Base-by-base conservation (phyloP, 2,329 filamentous ascomycete genomes). In the Mariannaea elegans region DNA sequence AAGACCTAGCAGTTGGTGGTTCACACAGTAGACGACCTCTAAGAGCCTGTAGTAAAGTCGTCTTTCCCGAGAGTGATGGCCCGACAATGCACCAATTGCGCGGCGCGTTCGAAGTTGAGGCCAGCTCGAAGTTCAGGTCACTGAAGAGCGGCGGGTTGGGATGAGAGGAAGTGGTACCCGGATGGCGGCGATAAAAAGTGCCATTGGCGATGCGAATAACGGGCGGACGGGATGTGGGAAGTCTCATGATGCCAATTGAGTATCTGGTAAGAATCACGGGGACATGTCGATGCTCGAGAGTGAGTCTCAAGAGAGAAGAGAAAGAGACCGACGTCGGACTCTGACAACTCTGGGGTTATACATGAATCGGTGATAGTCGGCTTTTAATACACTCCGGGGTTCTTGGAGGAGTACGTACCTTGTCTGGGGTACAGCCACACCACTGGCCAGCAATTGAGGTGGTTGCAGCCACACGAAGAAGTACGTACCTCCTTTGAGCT, bases 1-100 rank as follows among this genome's bases (percentile, higher is more conserved):
- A 97, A 7, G 88, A 87, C 44, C 94, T 85, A 2, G 92, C 90
- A 4, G 81, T 84, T 0, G 93, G 90, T 4, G 94, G 94, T 7
- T 91, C 80, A 72, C 88, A 91, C 29, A 97, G 79, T 65, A 94
- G 84, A 58, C 90, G 85, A 8, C 94, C 94, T 29, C 88, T 83
- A 9, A 98, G 80, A 18, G 94, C 80, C 61, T 97, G 87, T 3
- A 98, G 82, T 56, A 99, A 89, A 0, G 90, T 90, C 1, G 93
- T 96, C 73, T 94, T 92, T 1, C 91, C 91, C 1, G 89, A 85
- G 1, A 90, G 85, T 0, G 91, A 93, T 0, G 92, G 88, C 0
- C 93, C 93, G 23, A 98, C 82, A 36, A 99, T 82, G 36, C 92
- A 91, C 94, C 94, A 98, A 73, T 92, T 87, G 66, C 90, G 84